A percentile compares a stretch with the other conserved stretches of the same genome.
Evolutionary conservation across 768 basidiomycete genomes (phyloP).

Genomic region (Megacollybia marginata): DNA sequence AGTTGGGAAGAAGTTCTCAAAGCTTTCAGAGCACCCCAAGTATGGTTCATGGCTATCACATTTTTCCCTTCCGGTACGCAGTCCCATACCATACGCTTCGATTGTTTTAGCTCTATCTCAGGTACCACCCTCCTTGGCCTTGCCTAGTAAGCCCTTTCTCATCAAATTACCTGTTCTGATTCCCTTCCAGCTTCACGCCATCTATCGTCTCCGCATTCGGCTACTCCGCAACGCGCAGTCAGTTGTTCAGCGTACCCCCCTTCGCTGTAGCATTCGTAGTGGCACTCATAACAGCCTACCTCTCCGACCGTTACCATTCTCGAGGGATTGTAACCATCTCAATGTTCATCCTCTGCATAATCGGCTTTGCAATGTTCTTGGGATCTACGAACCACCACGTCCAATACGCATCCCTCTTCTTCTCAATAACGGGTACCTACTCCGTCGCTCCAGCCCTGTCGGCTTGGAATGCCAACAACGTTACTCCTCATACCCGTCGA

Average conservation of each 20-base stretch:
- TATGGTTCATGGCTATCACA: slow-evolving; percentile 22
- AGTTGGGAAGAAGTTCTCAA: slow-evolving; percentile 29
- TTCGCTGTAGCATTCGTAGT: slow-evolving; percentile 30
- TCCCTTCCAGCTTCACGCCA: slow-evolving; percentile 41
- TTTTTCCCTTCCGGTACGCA: slow-evolving; percentile 26
- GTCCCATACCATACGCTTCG: slow-evolving; percentile 5
- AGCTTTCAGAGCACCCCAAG: slow-evolving; percentile 26
- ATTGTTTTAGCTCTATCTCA: slow-evolving; percentile 29
- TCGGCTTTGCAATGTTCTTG: slow-evolving; percentile 52
- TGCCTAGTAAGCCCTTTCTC: slow-evolving; percentile 11
- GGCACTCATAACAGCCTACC: slow-evolving; percentile 31
- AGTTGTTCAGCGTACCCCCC: slow-evolving; percentile 43
- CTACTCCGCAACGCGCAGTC: slow-evolving; percentile 34
- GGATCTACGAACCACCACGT: slow-evolving; percentile 24
- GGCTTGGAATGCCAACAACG: slow-evolving; percentile 34
- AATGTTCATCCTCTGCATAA: slow-evolving; percentile 31
- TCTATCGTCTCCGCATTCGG: slow-evolving; percentile 48
- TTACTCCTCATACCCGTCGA: slow-evolving; percentile 26
- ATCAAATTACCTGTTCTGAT: slow-evolving; percentile 22
- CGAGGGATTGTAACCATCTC: slow-evolving; percentile 42
- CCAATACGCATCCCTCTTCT: slow-evolving; percentile 29
- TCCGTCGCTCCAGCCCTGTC: slow-evolving; percentile 22
- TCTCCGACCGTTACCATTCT: slow-evolving; percentile 46
- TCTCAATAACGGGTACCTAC: slow-evolving; percentile 24
- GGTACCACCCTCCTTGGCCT: slow-evolving; percentile 12